Conservation (phyloP, 495 filamentous ascomycete species). For the Aspergillus bridgeri region DNA sequence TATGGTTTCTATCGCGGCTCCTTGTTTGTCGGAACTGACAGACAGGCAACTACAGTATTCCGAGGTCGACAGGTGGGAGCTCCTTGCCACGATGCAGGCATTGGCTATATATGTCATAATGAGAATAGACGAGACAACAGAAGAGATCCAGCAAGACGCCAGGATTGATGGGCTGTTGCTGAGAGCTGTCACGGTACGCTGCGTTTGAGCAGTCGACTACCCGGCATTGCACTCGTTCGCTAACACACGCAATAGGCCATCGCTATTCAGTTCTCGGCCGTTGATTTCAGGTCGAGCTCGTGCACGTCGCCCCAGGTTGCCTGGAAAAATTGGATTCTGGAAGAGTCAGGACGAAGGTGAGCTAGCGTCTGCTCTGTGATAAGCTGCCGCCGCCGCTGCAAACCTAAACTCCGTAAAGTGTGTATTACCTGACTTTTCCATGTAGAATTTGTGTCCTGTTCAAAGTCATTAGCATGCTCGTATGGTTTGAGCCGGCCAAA, state of each 20-base stretch:
- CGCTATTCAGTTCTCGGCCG: no score
- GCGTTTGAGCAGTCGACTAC: conserved; percentile 23
- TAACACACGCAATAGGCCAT: background rate
- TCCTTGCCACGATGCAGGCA: conserved; percentile 44
- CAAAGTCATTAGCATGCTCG: conserved; percentile 40
- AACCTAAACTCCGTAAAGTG: conserved; percentile 25
- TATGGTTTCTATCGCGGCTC: background rate
- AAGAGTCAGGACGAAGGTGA: conserved; percentile 26
- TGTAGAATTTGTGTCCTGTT: conserved; percentile 38
- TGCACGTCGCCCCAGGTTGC: conserved; percentile 12
- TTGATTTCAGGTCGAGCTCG: no score
- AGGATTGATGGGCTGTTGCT: conserved; percentile 36
- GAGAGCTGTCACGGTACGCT: conserved; percentile 33
- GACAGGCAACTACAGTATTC: conserved; percentile 19
- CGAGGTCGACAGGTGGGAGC: conserved; percentile 32
- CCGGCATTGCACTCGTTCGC: conserved; percentile 13
- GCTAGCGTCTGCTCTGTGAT: background rate
- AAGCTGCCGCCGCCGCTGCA: no score
- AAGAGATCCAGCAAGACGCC: conserved; percentile 42
- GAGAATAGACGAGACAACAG: conserved; percentile 29
- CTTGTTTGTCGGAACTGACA: conserved; percentile 6
- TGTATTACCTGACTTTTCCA: conserved; percentile 9
- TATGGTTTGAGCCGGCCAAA: conserved; percentile 43
- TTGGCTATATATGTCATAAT: conserved; percentile 41
- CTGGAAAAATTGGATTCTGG: conserved; percentile 46